phyloP scores from a whole-genome alignment of 1,284 basidiomycete genomes.

The Porogramme epimiltina region DNA sequence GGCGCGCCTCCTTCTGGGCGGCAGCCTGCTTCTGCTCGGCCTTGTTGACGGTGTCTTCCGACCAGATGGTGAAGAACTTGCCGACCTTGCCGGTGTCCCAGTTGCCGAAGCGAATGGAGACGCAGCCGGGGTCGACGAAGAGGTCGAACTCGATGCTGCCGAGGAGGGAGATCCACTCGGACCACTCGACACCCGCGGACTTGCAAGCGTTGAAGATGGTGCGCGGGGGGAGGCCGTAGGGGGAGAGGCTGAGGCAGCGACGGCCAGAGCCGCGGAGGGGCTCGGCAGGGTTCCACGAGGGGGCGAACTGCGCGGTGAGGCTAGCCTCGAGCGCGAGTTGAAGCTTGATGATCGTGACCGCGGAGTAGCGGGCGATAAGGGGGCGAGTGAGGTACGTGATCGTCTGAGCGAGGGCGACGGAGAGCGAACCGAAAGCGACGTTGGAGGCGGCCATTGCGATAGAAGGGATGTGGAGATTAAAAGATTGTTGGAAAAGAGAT shows the following conservation, averaged over 20 bases:
- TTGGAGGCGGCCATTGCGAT: conserved; percentile 42
- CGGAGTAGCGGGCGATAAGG: conserved; percentile 54
- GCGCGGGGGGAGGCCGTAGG: conserved; percentile 66
- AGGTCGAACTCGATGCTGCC: conserved; percentile 74
- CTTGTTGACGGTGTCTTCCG: conserved; percentile 37
- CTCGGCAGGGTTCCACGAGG: conserved; percentile 63
- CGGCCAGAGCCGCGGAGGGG: conserved; percentile 68
- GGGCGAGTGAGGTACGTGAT: conserved; percentile 71
- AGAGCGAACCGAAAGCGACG: conserved; percentile 53
- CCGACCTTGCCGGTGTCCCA: conserved; percentile 38
- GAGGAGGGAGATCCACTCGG: conserved; percentile 70
- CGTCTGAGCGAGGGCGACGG: conserved; percentile 68
- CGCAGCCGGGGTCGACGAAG: conserved; percentile 74
- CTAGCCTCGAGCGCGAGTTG: conserved; percentile 70
- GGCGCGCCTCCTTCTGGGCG: conserved; percentile 34
- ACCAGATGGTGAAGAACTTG: conserved; percentile 65
- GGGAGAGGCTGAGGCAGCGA: conserved; percentile 73
- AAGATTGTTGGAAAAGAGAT: conserved; percentile 18
- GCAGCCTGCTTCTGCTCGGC: conserved; percentile 20
- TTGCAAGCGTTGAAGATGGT: conserved; percentile 70
- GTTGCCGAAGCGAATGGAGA: conserved; percentile 61
- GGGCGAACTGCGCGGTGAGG: conserved; percentile 64
- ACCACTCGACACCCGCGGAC: conserved; percentile 70
- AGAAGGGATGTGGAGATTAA: conserved; percentile 18
- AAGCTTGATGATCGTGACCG: conserved; percentile 62